Base-by-base conservation (phyloP, 2,329 filamentous ascomycete genomes). In the Cercospora sp. region DNA sequence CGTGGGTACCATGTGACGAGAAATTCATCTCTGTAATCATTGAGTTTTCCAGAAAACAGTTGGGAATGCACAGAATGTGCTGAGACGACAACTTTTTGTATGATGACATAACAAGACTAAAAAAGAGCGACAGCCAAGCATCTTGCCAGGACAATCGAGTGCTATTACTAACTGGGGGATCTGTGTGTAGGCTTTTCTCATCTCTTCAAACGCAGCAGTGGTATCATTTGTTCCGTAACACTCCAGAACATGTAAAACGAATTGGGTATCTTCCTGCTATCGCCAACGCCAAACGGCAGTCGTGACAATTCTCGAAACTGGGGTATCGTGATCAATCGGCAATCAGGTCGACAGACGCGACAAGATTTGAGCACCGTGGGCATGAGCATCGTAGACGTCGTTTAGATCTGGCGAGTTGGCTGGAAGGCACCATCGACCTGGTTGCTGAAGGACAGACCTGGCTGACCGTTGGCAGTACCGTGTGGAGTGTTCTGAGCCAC, bases 351-450 rank as follows among this genome's bases (percentile, higher is more conserved):
- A 57, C 63, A 51, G 58, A 58, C 53, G 60, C 63, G 58, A 60
- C 60, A 31, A 58, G 60, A 53, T 20, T 31, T 12, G 53, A 36
- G 60, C 42, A 40, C 48, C 28, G 60, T 20, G 48, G 48, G 55
- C 31, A 33, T 40, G 48, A 63, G 60, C 16, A 30, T 63, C 60
- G 40, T 51, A 33, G 30, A 53, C 40, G 26, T 58, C 58, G 23
- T 66, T 73, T 79, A 80, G 64, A 76, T 77, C 33, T 68, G 62
- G 62, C 82, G 80, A 57, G 63, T 67, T 53, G 71, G 67, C 66
- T 71, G 68, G 68, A 72, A 72, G 23, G 71, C 71, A 33, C 70
- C 71, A 36, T 71, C 68, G 58, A 84, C 79, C 73, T 84, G 82
- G 72, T 78, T 64, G 62, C 62, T 64, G 62, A 64, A 64, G 9